Conservation (phyloP, 2,329 filamentous ascomycete species). For the Daldinia sp. region DNA sequence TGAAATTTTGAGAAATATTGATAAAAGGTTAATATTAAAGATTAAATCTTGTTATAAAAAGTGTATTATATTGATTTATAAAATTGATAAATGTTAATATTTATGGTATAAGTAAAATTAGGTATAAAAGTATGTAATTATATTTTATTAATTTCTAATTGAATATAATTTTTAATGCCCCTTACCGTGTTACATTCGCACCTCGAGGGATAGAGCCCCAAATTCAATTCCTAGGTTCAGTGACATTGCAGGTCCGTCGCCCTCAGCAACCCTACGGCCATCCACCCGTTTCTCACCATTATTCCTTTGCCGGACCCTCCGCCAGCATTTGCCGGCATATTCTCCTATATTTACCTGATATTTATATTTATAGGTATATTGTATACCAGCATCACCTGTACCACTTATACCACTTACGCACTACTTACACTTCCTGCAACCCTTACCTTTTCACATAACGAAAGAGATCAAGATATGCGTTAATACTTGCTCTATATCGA, state of each 20-base stretch:
- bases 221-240: conserved; percentile 19
- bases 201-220: no score
- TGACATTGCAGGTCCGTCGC: conserved; percentile 10
- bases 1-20: neutral
- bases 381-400: neutral
- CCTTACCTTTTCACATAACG: neutral
- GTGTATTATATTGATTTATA: neutral
- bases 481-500: neutral
- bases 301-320: neutral
- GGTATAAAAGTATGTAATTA: neutral
- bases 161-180: no score
- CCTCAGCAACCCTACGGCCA: neutral
- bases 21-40: neutral
- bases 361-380: no score
- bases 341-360: no score
- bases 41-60: conserved; percentile 1
- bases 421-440: neutral
- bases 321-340: no score
- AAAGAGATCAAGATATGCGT: neutral
- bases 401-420: neutral
- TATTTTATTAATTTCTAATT: no score
- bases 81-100: neutral
- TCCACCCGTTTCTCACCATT: neutral
- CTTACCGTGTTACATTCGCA: no score
- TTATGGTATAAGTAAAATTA: neutral